Conservation (phyloP, 2,329 filamentous ascomycete genomes). For the Claviceps africana region DNA sequence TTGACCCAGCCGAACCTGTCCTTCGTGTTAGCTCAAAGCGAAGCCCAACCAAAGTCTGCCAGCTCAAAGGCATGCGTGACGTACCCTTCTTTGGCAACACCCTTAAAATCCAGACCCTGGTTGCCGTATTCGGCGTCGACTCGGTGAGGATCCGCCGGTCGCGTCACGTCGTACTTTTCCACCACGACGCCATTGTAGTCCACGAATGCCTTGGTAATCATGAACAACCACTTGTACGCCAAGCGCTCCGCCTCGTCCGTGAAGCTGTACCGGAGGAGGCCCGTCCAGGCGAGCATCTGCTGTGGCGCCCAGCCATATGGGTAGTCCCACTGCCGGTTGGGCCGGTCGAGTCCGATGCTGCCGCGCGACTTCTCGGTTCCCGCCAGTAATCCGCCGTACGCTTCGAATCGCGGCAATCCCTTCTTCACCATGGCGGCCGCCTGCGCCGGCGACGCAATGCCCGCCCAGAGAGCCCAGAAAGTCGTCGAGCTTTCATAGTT, state of each 20-base stretch:
- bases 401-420: constrained; percentile 78
- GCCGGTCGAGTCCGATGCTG: constrained; percentile 60
- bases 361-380: constrained; percentile 85
- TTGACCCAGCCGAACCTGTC: constrained; percentile 97
- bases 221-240: constrained; percentile 93
- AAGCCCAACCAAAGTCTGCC: not conserved
- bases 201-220: constrained; percentile 97
- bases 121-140: constrained; percentile 98
- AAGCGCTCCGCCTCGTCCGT: constrained; percentile 77
- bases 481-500: constrained; percentile 85
- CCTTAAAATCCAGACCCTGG: constrained; percentile 89
- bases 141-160: constrained; percentile 76
- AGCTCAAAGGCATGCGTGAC: constrained; percentile 26
- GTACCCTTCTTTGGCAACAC: constrained; percentile 89
- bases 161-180: constrained; percentile 96
- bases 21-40: not conserved
- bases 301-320: constrained; percentile 97
- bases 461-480: constrained; percentile 96
- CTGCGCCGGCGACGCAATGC: constrained; percentile 71
- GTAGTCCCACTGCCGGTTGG: constrained; percentile 96
- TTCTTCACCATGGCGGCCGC: constrained; percentile 69
- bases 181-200: constrained; percentile 98
- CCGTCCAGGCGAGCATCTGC: constrained; percentile 96
- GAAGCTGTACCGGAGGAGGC: constrained; percentile 81
- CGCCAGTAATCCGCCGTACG: constrained; percentile 72